A percentile compares a stretch with the other conserved stretches of the same genome.
Conservation (phyloP, 2,329 filamentous ascomycete species). For the Penicillium sp. region DNA sequence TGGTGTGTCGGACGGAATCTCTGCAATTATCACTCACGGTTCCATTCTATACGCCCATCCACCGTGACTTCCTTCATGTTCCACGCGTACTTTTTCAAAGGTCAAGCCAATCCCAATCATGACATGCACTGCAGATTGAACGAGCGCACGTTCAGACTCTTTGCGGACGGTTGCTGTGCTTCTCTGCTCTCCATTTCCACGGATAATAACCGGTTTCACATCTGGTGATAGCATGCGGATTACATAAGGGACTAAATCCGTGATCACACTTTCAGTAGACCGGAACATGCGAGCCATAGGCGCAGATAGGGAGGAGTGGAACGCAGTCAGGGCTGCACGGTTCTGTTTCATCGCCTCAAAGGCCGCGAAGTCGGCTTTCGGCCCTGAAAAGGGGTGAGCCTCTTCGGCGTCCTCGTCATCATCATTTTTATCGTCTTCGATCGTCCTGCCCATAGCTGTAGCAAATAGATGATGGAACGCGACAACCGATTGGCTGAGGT, state of each 20-base stretch:
- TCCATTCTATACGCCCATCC: conserved; percentile 93
- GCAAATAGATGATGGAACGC: conserved; percentile 92
- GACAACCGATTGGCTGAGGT: conserved; percentile 79
- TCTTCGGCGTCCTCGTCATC: conserved; percentile 48
- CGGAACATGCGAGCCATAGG: conserved; percentile 73
- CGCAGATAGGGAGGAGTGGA: conserved; percentile 69
- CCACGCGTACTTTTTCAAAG: conserved; percentile 76
- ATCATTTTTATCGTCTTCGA: conserved; percentile 46
- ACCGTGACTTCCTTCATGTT: conserved; percentile 60
- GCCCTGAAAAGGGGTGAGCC: conserved; percentile 72
- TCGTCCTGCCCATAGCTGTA: conserved; percentile 55
- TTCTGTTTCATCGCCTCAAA: conserved; percentile 77
- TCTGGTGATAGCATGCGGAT: conserved; percentile 80
- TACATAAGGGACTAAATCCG: conserved; percentile 80
- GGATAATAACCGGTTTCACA: conserved; percentile 83
- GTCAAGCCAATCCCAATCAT: conserved; percentile 78
- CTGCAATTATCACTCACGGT: conserved; percentile 59
- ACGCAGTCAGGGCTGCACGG: conserved; percentile 64
- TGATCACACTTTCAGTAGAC: conserved; percentile 70
- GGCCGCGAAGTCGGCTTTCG: conserved; percentile 75
- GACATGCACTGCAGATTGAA: conserved; percentile 72
- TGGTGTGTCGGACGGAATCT: not conserved
- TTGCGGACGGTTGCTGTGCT: conserved; percentile 81
- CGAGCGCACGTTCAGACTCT: conserved; percentile 76
- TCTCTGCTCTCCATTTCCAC: conserved; percentile 60